Evolutionary conservation across 1,284 basidiomycete genomes (phyloP).

Genomic region (Cerioporus squamosus): DNA sequence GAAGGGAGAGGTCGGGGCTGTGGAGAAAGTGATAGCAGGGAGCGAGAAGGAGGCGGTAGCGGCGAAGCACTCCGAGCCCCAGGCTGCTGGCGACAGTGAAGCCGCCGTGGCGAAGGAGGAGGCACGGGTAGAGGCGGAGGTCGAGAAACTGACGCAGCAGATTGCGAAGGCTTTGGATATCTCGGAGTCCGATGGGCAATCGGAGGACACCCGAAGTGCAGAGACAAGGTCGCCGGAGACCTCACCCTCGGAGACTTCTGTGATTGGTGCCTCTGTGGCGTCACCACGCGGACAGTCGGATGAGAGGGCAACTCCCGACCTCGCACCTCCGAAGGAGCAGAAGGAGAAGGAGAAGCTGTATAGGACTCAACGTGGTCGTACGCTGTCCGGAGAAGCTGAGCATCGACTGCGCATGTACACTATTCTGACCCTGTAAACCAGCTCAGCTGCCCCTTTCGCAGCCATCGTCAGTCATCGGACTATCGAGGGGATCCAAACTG

Average conservation of each 20-base stretch:
- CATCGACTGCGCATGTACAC: too few relatives aligned
- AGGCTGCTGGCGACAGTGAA: not conserved
- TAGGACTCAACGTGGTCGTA: too few relatives aligned
- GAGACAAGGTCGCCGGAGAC: conserved; percentile 3
- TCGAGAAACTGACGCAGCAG: conserved; percentile 12
- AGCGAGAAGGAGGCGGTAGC: not conserved
- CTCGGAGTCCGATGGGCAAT: conserved; percentile 4
- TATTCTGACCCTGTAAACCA: too few relatives aligned
- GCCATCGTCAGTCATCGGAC: too few relatives aligned
- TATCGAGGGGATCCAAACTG: too few relatives aligned
- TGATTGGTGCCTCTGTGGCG: not conserved
- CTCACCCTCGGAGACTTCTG: not conserved
- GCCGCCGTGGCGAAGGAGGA: conserved; percentile 6
- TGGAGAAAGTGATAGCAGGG: not conserved
- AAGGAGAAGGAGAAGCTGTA: conserved; percentile 15
- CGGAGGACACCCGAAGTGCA: not conserved
- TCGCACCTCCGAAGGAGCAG: too few relatives aligned
- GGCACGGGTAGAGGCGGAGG: conserved; percentile 10
- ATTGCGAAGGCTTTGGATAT: conserved; percentile 17
- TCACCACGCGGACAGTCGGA: conserved; percentile 2
- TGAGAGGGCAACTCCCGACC: not conserved
- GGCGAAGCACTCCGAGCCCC: not conserved
- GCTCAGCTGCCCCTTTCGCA: too few relatives aligned
- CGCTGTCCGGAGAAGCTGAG: too few relatives aligned
- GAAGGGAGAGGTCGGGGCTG: conserved; percentile 12